Base-by-base conservation (phyloP, 805 yeast genomes). In the Suhomyces prunicola region DNA sequence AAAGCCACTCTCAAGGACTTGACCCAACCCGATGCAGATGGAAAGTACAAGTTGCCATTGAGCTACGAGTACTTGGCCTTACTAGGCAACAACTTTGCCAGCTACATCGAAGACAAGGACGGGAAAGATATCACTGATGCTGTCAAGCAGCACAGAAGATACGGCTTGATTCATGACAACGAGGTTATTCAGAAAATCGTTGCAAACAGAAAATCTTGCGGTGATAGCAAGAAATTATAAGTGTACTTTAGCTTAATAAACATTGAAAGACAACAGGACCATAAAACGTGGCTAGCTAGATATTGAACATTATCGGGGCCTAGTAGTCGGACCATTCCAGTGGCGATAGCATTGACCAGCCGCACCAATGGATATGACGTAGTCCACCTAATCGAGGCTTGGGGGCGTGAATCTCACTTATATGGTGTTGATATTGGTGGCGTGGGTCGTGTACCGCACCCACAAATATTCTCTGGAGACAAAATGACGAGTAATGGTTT, bases 141-240 rank as follows among this genome's bases (percentile, higher is more conserved):
- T 50, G 80, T 87, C 61, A 87, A 83, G 67, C 78, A 82, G 55
- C 87, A 81, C 69, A 84, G 93, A 75, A 78, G 80, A 57, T 84
- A 66, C 59, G 94, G 96, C 41, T 81, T 88, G 44, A 70, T 79
- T 57, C 77, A 78, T 50, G 70, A 81, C 9, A 72, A 76, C 54
- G 81, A 72, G 5, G 67, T 60, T 27, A 61, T 84, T 48, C 56
- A 63, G 29, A 68, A 68, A 27, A 63, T 81, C 44, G 78, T 73
- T 24, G 65, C 65, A 23, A 59, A 65, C 36, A 75, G 84, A 64
- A 70, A 79, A 56, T 46, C 33, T 36, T 26, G 23, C 5, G 55
- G 56, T n/a, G 48, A 53, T 31, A 29, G 33, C 5, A 22, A 42
- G 13, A 42, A 24, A 24, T 22, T 23, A 15, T 17, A 39, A n/a